Conservation (phyloP, 1,284 basidiomycete genomes). For the Polyporus tsugae region DNA sequence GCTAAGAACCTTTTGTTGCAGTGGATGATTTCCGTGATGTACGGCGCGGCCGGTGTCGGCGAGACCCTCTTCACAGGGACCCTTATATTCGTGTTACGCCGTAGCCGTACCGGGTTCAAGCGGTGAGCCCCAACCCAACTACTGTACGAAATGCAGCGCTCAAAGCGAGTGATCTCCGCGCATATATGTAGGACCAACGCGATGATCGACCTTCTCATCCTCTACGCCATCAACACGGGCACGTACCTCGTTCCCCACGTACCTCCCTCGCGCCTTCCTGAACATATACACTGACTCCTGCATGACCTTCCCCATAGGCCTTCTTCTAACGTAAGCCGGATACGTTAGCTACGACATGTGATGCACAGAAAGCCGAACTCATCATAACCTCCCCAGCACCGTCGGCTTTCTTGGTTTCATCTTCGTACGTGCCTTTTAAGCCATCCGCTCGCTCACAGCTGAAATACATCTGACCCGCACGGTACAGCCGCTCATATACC, state of each 20-base stretch:
- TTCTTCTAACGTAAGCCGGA: background rate
- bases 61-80: constrained; percentile 8
- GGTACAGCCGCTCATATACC: background rate
- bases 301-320: background rate
- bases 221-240: constrained; percentile 11
- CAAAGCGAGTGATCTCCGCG: too few species aligned
- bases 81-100: constrained; percentile 3
- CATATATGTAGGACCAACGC: constrained; percentile 3
- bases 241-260: background rate
- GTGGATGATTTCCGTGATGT: constrained; percentile 7
- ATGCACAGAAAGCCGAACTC: background rate
- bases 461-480: background rate
- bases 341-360: background rate
- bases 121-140: background rate
- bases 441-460: background rate
- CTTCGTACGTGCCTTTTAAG: background rate
- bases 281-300: background rate
- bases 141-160: background rate
- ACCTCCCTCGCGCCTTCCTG: background rate
- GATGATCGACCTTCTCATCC: constrained; percentile 10
- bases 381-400: background rate
- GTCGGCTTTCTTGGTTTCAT: background rate
- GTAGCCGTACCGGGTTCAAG: constrained; percentile 8
- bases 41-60: background rate
- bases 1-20: background rate